Conservation (phyloP, 371 early-diverging fungal species). For the Circinella umbellata region DNA sequence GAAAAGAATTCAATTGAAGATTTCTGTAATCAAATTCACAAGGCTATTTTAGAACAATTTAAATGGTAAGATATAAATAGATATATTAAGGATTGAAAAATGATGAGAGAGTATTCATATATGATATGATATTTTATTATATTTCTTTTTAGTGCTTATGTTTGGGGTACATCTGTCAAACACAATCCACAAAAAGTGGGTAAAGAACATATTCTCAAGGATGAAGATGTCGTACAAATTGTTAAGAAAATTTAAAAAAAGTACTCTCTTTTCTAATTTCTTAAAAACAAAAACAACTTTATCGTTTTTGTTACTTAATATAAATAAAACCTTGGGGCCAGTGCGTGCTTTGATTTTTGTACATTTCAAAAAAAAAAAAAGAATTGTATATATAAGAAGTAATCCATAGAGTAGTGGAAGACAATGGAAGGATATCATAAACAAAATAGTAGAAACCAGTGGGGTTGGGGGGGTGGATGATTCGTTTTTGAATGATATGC, state of each 20-base stretch:
- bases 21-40: conserved; percentile 99
- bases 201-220: conserved; percentile 91
- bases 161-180: conserved; percentile 99
- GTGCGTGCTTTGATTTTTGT: background rate
- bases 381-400: no score
- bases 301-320: no score
- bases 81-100: no score
- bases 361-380: background rate
- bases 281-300: background rate
- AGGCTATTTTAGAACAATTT: conserved; percentile 94
- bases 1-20: conserved; percentile 86
- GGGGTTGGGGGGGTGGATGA: no score
- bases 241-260: conserved; percentile 42
- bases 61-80: conserved; percentile 67
- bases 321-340: background rate
- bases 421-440: no score
- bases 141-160: conserved; percentile 77
- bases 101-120: no score
- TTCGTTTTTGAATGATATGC: no score
- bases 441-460: no score
- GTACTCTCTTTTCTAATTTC: background rate
- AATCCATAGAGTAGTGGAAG: no score
- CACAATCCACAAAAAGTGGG: conserved; percentile 99
- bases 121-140: background rate
- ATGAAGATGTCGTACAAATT: conserved; percentile 99